Evolutionary conservation across 805 yeast genomes (phyloP).

Genomic region (Cyberlindnera misumaiensis): DNA sequence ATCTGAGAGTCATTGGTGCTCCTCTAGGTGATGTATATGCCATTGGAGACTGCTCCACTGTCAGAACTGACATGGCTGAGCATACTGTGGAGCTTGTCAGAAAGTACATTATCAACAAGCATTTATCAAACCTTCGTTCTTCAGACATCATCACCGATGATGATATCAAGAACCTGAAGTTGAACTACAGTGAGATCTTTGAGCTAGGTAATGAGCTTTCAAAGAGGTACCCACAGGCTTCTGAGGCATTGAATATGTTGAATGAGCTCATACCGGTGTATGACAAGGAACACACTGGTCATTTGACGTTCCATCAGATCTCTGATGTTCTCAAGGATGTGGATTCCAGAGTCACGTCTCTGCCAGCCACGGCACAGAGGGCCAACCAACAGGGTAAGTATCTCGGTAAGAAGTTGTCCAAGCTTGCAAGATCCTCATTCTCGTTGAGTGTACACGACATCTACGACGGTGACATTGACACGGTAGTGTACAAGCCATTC

Average conservation of each 20-base stretch:
- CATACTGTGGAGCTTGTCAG: slow-evolving; percentile 47
- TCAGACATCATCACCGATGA: slow-evolving; percentile 38
- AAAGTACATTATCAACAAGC: slow-evolving; percentile 37
- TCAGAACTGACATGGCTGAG: slow-evolving; percentile 51
- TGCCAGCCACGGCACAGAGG: slow-evolving; percentile 72
- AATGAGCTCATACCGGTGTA: slow-evolving; percentile 47
- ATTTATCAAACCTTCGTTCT: slow-evolving; percentile 28
- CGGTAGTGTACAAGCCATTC: slow-evolving; percentile 50
- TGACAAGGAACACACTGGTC: slow-evolving; percentile 41
- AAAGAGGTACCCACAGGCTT: slow-evolving; percentile 49
- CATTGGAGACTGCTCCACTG: slow-evolving; percentile 66
- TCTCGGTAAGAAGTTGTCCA: slow-evolving; percentile 52
- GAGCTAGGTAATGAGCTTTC: slow-evolving; percentile 42
- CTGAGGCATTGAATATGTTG: slow-evolving; percentile 46
- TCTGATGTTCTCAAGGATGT: slow-evolving; percentile 43
- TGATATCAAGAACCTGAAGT: slow-evolving; percentile 41
- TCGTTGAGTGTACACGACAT: slow-evolving; percentile 38
- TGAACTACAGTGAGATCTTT: slow-evolving; percentile 41
- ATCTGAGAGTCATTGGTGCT: slow-evolving; percentile 61
- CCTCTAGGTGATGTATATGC: slow-evolving; percentile 65
- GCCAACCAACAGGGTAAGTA: slow-evolving; percentile 68
- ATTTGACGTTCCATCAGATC: slow-evolving; percentile 46
- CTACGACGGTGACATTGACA: slow-evolving; percentile 50
- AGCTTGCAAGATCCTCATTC: slow-evolving; percentile 39
- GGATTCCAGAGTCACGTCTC: slow-evolving; percentile 56